These are phyloP conservation scores for Apiosordaria backusii DNA, from an alignment of 495 filamentous ascomycete genomes.

Conservation along the genomic window DNA sequence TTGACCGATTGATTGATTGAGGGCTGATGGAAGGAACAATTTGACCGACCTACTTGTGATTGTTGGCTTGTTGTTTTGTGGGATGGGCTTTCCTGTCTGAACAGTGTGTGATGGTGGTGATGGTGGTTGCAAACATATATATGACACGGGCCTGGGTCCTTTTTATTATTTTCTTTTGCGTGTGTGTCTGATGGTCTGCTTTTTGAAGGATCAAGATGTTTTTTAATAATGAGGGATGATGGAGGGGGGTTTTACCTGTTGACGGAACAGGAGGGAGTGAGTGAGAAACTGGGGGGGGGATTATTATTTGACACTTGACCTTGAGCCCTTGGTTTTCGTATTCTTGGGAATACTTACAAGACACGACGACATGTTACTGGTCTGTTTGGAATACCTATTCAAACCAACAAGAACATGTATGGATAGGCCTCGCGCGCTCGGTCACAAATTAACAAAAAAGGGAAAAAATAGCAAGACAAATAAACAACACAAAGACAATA, in stretches of 20 bases:
- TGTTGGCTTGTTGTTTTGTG: not conserved
- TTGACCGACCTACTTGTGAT: not conserved
- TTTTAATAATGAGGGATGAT: conserved; percentile 3
- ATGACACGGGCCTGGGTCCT: no score
- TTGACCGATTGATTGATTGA: not conserved
- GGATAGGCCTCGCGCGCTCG: not conserved
- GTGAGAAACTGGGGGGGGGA: not conserved
- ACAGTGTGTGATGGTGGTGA: not conserved
- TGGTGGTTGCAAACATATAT: not conserved
- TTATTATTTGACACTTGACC: not conserved
- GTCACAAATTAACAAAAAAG: not conserved
- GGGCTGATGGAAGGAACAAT: not conserved
- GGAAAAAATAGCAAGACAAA: not conserved
- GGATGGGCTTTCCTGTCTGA: not conserved
- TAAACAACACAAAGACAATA: not conserved
- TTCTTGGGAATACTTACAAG: no score
- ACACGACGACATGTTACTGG: no score
- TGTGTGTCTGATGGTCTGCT: no score
- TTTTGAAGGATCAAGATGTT: not conserved
- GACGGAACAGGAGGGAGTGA: not conserved
- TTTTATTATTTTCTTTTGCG: no score
- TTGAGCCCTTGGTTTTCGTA: conserved; percentile 7
- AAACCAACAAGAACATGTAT: no score
- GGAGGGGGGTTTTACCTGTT: no score
- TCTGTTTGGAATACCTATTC: no score